These are phyloP conservation scores for Yueomyces sp. DNA, from an alignment of 1,139 yeast genomes.

Conservation along the genomic window DNA sequence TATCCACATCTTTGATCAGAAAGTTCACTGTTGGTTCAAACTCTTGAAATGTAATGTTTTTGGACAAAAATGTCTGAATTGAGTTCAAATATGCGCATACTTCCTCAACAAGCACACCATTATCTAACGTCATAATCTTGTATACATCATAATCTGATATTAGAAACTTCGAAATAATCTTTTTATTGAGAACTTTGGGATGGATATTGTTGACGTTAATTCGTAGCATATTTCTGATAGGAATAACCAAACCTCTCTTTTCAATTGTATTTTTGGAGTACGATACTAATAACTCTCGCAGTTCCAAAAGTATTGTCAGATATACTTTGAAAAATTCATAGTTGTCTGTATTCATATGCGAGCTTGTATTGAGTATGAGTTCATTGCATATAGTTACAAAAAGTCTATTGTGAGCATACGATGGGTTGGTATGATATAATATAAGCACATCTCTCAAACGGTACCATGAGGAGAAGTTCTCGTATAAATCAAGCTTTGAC, in stretches of 20 bases:
- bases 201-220: too few relatives aligned
- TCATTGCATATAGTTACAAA: not conserved
- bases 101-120: conserved; percentile 12
- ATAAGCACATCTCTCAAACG: not conserved
- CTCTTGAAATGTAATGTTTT: conserved; percentile 14
- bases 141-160: not conserved
- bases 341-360: too few relatives aligned
- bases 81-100: conserved; percentile 36
- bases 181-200: too few relatives aligned
- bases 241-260: not conserved
- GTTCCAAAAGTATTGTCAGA: not conserved
- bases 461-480: not conserved
- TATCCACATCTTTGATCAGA: conserved; percentile 47
- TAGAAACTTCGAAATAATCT: not conserved
- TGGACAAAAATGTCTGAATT: conserved; percentile 27
- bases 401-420: too few relatives aligned
- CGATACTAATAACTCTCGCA: not conserved
- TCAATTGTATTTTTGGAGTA: not conserved
- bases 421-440: not conserved
- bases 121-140: conserved; percentile 10
- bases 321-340: too few relatives aligned
- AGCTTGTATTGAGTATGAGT: not conserved
- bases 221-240: not conserved
- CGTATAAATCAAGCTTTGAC: not conserved
- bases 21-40: conserved; percentile 33